These are phyloP conservation scores for Apophysomyces sp. DNA, from an alignment of 371 early-diverging fungal genomes.

Conservation along the genomic window DNA sequence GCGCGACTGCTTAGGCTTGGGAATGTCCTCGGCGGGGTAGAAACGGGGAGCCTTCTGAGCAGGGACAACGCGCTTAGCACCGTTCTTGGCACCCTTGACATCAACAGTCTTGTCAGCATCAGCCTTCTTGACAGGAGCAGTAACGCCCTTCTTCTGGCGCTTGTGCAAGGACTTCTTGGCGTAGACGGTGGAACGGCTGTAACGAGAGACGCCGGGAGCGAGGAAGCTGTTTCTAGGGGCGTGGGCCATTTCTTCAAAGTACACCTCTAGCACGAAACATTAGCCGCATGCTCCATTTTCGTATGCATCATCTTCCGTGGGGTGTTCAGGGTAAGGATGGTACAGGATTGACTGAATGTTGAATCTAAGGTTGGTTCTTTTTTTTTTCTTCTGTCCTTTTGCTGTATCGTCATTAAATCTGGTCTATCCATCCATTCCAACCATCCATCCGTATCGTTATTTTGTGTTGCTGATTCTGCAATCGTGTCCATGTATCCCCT, in stretches of 20 bases:
- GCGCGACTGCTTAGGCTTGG: conserved; percentile 76
- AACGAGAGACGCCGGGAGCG: conserved; percentile 82
- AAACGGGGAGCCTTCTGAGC: conserved; percentile 75
- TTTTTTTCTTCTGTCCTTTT: neutral
- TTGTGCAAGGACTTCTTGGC: conserved; percentile 87
- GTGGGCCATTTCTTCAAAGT: conserved; percentile 49
- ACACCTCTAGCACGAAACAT: neutral
- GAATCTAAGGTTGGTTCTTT: neutral
- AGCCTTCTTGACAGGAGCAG: conserved; percentile 52
- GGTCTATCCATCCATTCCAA: neutral
- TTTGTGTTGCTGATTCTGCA: neutral
- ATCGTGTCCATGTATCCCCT: neutral
- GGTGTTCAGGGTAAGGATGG: neutral
- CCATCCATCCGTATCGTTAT: conserved; percentile 1
- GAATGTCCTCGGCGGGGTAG: conserved; percentile 88
- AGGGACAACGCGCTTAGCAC: conserved; percentile 73
- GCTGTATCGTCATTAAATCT: neutral
- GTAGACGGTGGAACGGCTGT: conserved; percentile 79
- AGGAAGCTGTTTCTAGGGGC: conserved; percentile 77
- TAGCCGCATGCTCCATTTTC: neutral
- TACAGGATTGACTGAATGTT: neutral
- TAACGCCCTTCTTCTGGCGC: conserved; percentile 62
- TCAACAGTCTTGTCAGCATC: conserved; percentile 68
- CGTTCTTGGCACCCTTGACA: conserved; percentile 86
- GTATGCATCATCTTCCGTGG: neutral